Evolutionary conservation across 2,329 filamentous ascomycete genomes (phyloP).

Genomic region (Pezicula rhizophila): DNA sequence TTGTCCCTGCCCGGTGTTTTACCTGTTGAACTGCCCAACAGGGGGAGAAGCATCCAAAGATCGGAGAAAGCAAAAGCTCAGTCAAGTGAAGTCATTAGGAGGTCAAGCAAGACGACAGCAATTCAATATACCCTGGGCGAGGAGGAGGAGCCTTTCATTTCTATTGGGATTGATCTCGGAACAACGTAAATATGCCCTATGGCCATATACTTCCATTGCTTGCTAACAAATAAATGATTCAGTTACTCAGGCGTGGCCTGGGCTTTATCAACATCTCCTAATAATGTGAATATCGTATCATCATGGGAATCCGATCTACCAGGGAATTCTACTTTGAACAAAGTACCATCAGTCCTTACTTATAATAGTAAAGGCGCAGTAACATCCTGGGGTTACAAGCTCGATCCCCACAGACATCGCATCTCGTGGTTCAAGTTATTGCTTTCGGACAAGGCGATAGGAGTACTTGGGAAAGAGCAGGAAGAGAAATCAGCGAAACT

Average conservation of each 20-base stretch:
- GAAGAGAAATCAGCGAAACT: not conserved
- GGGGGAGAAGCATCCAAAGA: not conserved
- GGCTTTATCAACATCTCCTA: not conserved
- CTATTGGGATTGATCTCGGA: not conserved
- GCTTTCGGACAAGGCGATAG: not conserved
- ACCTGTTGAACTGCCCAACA: not conserved
- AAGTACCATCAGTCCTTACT: not conserved
- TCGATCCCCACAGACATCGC: not conserved
- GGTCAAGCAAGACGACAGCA: not conserved
- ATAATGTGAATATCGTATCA: not conserved
- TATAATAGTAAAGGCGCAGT: not conserved
- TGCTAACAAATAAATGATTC: not conserved
- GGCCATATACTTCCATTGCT: not conserved
- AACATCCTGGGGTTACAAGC: not conserved
- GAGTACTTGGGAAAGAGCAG: not conserved
- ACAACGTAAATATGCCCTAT: not conserved
- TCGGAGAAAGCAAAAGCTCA: not conserved
- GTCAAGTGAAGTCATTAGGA: not conserved
- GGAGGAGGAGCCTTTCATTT: not conserved
- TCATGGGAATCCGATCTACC: not conserved
- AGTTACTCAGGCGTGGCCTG: not conserved
- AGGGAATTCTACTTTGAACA: not conserved
- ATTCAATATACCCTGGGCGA: not conserved
- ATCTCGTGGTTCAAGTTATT: not conserved
- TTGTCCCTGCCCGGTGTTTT: not conserved